phyloP scores from a whole-genome alignment of 1,284 basidiomycete species.

The Cryptococcus amylolentus region DNA sequence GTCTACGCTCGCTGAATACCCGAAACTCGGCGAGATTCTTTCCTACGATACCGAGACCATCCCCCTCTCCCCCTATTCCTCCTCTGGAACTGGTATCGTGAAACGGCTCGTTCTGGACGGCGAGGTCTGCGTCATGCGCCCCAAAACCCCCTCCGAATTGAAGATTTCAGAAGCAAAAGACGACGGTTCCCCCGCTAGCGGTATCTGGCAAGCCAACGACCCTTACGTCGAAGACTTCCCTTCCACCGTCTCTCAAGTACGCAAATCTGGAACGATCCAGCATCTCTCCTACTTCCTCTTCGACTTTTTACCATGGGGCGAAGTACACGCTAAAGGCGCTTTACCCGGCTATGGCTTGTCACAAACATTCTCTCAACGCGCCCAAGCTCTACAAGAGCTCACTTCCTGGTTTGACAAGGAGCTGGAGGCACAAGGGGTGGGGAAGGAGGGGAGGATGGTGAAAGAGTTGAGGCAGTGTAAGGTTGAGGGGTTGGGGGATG shows the following conservation, averaged over 20 bases:
- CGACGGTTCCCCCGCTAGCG: conserved; percentile 5
- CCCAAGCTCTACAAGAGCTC: conserved; percentile 17
- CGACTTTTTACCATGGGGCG: conserved; percentile 36
- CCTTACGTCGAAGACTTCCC: conserved; percentile 42
- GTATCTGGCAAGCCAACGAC: conserved; percentile 23
- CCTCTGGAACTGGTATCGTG: conserved; percentile 5
- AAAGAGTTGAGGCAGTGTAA: conserved; percentile 30
- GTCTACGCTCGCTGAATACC: conserved; percentile 8
- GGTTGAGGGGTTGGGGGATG: conserved; percentile 20
- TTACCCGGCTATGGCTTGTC: conserved; percentile 2
- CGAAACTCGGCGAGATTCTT: conserved; percentile 11
- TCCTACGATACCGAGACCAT: conserved; percentile 11
- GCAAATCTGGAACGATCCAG: conserved; percentile 21
- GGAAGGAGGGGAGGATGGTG: conserved; percentile 15
- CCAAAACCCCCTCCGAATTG: neutral
- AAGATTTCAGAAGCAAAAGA: conserved; percentile 9
- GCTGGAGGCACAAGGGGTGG: conserved; percentile 6
- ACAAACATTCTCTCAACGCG: conserved; percentile 27
- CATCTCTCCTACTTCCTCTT: conserved; percentile 40
- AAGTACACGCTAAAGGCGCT: conserved; percentile 10
- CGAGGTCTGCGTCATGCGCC: conserved; percentile 42
- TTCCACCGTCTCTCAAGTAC: conserved; percentile 33
- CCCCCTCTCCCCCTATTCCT: neutral
- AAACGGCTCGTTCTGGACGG: conserved; percentile 47
- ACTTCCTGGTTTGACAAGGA: conserved; percentile 19